Conservation (phyloP, 2,329 filamentous ascomycete genomes). For the Aureobasidium namibiae region DNA sequence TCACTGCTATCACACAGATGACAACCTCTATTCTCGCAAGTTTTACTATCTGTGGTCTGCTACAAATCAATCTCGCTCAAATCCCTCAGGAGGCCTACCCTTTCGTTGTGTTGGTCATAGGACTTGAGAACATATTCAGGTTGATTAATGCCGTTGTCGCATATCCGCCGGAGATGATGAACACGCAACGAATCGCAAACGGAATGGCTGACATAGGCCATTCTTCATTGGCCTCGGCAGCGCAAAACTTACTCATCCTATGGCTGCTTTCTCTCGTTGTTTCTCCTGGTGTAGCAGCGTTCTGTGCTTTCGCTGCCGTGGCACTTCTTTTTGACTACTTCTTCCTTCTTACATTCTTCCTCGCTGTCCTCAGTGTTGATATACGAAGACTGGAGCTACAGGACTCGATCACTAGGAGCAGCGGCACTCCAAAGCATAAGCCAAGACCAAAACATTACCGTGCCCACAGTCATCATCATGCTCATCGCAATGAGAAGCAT, state of each 20-base stretch:
- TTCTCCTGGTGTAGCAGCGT: conserved; percentile 62
- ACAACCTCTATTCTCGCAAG: conserved; percentile 66
- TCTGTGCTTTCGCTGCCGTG: conserved; percentile 68
- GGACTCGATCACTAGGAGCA: conserved; percentile 53
- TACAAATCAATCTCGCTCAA: conserved; percentile 66
- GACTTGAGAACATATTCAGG: conserved; percentile 70
- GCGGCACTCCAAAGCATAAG: conserved; percentile 28
- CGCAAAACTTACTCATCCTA: conserved; percentile 61
- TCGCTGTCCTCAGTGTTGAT: conserved; percentile 71
- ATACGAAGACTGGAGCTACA: conserved; percentile 67
- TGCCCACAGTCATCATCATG: neutral
- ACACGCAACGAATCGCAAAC: conserved; percentile 60
- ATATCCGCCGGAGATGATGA: conserved; percentile 60
- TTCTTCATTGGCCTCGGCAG: conserved; percentile 57
- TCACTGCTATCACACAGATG: conserved; percentile 60
- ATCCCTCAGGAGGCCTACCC: conserved; percentile 70
- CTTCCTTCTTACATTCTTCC: conserved; percentile 71
- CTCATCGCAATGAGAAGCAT: conserved; percentile 27
- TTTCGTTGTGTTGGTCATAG: conserved; percentile 66
- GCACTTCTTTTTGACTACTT: conserved; percentile 71
- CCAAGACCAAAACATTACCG: conserved; percentile 13
- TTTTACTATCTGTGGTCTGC: conserved; percentile 68
- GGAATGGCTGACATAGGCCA: conserved; percentile 67
- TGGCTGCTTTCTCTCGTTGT: conserved; percentile 58
- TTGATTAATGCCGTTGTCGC: conserved; percentile 70